phyloP scores from a whole-genome alignment of 2,329 filamentous ascomycete species.

The Cercospora zeae-maydis region DNA sequence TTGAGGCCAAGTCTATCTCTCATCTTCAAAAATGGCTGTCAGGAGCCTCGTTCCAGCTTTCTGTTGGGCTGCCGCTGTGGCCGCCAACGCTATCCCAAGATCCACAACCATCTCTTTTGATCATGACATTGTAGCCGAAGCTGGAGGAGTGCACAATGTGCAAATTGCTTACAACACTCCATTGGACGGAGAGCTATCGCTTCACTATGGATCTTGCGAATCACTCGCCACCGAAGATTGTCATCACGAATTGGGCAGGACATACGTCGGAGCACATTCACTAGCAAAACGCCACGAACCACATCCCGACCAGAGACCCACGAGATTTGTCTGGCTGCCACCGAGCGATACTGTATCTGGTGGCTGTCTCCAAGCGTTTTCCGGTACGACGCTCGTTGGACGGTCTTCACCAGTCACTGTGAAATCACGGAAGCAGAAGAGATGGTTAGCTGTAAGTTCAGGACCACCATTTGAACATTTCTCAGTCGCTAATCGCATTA shows the following conservation, averaged over 20 bases:
- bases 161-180: constrained; percentile 44
- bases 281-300: constrained; percentile 29
- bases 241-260: constrained; percentile 46
- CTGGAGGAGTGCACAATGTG: constrained; percentile 47
- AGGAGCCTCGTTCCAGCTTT: constrained; percentile 13
- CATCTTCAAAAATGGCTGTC: constrained; percentile 16
- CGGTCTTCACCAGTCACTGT: constrained; percentile 42
- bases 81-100: constrained; percentile 17
- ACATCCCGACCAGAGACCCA: constrained; percentile 38
- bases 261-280: constrained; percentile 38
- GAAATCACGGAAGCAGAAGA: constrained; percentile 34
- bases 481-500: not conserved
- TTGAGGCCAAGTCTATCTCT: not conserved
- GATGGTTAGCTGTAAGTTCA: constrained; percentile 36
- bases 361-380: constrained; percentile 48
- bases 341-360: constrained; percentile 39
- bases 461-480: not conserved
- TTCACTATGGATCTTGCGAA: constrained; percentile 48
- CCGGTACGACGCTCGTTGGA: constrained; percentile 40
- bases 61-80: constrained; percentile 18
- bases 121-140: constrained; percentile 29
- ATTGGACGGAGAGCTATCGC: constrained; percentile 44
- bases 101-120: constrained; percentile 26
- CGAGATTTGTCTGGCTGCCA: constrained; percentile 49
- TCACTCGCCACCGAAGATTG: constrained; percentile 35